These are phyloP conservation scores for Chalaropsis ovoidea DNA, from an alignment of 2,329 filamentous ascomycete species.

Conservation along the genomic window DNA sequence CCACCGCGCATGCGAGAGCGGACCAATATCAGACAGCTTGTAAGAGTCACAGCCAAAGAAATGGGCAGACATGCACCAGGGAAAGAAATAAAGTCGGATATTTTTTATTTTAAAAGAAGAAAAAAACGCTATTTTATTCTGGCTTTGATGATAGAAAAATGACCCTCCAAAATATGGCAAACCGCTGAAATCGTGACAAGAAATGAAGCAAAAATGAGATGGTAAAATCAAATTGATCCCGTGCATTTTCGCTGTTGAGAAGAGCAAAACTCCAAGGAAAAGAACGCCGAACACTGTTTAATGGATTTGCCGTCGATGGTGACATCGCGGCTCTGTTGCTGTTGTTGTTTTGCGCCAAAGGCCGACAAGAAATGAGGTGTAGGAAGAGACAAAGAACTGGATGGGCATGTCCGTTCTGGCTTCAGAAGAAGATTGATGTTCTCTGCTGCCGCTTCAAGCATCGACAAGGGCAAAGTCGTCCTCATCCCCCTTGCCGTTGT, in stretches of 20 bases:
- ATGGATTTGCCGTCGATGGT: background rate
- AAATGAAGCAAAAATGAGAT: background rate
- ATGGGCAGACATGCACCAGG: too few relatives aligned
- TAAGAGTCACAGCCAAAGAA: too few relatives aligned
- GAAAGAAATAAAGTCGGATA: too few relatives aligned
- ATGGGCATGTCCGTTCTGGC: conserved; percentile 22
- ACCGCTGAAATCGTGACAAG: background rate
- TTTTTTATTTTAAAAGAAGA: too few relatives aligned
- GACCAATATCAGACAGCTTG: too few relatives aligned
- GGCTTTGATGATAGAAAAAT: background rate
- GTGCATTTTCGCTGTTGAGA: background rate
- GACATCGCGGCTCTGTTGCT: background rate
- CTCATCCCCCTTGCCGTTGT: conserved; percentile 53
- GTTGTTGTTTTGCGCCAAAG: background rate
- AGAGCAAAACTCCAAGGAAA: conserved; percentile 4
- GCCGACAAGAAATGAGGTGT: background rate
- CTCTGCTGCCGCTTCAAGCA: background rate
- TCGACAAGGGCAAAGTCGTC: conserved; percentile 39
- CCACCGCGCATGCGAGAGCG: too few relatives aligned
- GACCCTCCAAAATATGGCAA: background rate
- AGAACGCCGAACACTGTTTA: background rate
- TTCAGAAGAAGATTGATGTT: background rate
- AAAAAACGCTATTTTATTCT: background rate
- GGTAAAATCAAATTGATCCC: background rate
- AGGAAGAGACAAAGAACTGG: conserved; percentile 10